Percentiles rank a stretch among this genome's conserved stretches.
Conservation (phyloP, 495 filamentous ascomycete genomes). For the Talaromyces liani region DNA sequence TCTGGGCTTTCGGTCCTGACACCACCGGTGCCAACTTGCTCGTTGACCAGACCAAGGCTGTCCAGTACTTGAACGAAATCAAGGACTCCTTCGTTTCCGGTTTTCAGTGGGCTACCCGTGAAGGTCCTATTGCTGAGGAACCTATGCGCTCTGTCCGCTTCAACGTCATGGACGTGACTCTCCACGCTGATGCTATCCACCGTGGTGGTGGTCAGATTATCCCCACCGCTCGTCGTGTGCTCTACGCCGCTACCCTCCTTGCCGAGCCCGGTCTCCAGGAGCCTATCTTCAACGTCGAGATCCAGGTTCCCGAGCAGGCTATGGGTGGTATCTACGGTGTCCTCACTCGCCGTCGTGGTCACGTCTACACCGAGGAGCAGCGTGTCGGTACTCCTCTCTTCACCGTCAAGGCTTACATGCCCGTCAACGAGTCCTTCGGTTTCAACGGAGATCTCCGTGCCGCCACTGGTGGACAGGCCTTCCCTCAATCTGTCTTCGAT, state of each 20-base stretch:
- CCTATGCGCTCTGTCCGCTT: slow-evolving; percentile 95
- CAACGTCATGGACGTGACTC: slow-evolving; percentile 99
- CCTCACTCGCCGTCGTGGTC: slow-evolving; percentile 93
- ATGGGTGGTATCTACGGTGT: slow-evolving; percentile 99
- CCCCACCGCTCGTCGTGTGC: slow-evolving; percentile 93
- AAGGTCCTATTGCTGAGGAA: slow-evolving; percentile 97
- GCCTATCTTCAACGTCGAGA: slow-evolving; percentile 98
- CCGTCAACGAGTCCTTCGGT: slow-evolving; percentile 99
- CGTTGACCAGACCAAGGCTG: slow-evolving; percentile 99
- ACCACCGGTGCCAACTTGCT: slow-evolving; percentile 96
- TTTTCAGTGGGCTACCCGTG: slow-evolving; percentile 99
- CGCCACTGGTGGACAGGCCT: slow-evolving; percentile 91
- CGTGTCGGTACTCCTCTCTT: slow-evolving; percentile 97
- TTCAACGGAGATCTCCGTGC: slow-evolving; percentile 96
- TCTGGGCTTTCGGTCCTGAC: slow-evolving; percentile 99
- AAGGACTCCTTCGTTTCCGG: slow-evolving; percentile 99
- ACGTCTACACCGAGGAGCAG: slow-evolving; percentile 98
- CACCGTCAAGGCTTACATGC: slow-evolving; percentile 98
- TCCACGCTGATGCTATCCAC: slow-evolving; percentile 99
- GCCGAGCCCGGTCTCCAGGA: slow-evolving; percentile 87
- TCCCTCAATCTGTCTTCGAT: slow-evolving; percentile 98
- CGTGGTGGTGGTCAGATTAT: slow-evolving; percentile 99
- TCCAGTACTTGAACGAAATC: slow-evolving; percentile 99
- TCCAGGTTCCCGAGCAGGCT: slow-evolving; percentile 95
- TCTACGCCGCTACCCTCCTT: slow-evolving; percentile 87